Evolutionary conservation across 768 basidiomycete genomes (phyloP), one percentile per base, ranked within the genome.

Genomic region (Dacryopinax primogenitus): DNA sequence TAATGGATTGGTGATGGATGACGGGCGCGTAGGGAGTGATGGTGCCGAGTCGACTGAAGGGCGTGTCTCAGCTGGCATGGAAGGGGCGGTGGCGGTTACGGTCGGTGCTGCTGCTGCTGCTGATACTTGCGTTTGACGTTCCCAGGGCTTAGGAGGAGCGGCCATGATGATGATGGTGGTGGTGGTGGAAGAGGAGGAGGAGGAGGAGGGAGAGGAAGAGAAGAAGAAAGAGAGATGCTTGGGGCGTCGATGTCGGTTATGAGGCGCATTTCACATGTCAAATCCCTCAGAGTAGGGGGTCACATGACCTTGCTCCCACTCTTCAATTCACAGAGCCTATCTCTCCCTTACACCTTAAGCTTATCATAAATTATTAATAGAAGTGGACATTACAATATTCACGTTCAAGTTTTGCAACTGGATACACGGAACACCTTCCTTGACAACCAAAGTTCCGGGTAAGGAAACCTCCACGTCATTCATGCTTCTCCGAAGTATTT

Each of bases 141-240:
- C 91, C 91, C 90, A 93, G 69, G 90, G 91, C 74, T 92, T 92
- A 73, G 90, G 90, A 61, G 90, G 90, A 23, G 90, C 89, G 36
- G 81, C 84, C 89, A 91, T 90, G 41, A 58, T 58, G 11, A 39
- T n/a, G 37, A 39, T 39, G 37, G 37, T 11, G 37, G 37, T 11
- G 37, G 37, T 11, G 37, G 37, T 11, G 37, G n/a, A 39, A 39
- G 37, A 11, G 37, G 37, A 32, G 30, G 51, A 30, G 21, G 51
- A 13, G 51, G 32, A 4, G 6, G 13, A 9, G 51, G 51, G 11
- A 58, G 51, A 30, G 21, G 32, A 30, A 30, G 51, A 32, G 51
- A 18, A 13, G 51, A 58, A 58, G 11, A 21, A 47, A 21, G n/a
- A 7, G 45, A 23, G 45, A 47, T 3, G 51, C 18, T 18, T 37